Conservation (phyloP, 495 filamentous ascomycete genomes). For the Friedmanniomyces simplex region DNA sequence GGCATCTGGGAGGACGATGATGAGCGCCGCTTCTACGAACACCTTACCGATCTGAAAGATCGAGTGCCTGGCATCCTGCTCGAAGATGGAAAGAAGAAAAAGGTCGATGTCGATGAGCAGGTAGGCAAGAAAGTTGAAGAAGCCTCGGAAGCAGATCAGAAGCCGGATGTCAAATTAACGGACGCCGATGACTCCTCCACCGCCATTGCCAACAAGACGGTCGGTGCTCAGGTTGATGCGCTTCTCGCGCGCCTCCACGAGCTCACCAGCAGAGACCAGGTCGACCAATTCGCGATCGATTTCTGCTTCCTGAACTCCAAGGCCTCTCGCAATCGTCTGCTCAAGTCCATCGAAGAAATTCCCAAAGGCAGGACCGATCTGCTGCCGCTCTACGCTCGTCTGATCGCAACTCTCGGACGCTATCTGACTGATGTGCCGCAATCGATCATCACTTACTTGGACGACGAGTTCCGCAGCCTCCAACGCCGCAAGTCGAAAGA, state of each 20-base stretch:
- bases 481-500: constrained; percentile 99
- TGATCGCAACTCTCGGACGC: constrained; percentile 85
- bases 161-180: constrained; percentile 42
- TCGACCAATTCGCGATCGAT: constrained; percentile 85
- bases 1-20: constrained; percentile 99
- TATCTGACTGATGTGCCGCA: constrained; percentile 90
- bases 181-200: constrained; percentile 73
- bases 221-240: constrained; percentile 92
- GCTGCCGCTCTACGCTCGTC: constrained; percentile 80
- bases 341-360: constrained; percentile 88
- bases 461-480: constrained; percentile 93
- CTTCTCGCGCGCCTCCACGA: constrained; percentile 80
- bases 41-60: constrained; percentile 86
- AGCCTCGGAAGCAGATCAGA: constrained; percentile 37
- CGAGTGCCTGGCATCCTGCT: constrained; percentile 88
- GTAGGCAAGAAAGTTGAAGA: constrained; percentile 35
- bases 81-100: constrained; percentile 95
- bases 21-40: constrained; percentile 95
- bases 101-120: constrained; percentile 45
- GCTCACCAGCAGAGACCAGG: constrained; percentile 76
- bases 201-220: constrained; percentile 93
- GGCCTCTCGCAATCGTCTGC: constrained; percentile 83
- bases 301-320: constrained; percentile 99
- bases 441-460: constrained; percentile 83
- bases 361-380: constrained; percentile 89